phyloP scores from a whole-genome alignment of 2,329 filamentous ascomycete genomes.

The Plenodomus tracheiphilus region DNA sequence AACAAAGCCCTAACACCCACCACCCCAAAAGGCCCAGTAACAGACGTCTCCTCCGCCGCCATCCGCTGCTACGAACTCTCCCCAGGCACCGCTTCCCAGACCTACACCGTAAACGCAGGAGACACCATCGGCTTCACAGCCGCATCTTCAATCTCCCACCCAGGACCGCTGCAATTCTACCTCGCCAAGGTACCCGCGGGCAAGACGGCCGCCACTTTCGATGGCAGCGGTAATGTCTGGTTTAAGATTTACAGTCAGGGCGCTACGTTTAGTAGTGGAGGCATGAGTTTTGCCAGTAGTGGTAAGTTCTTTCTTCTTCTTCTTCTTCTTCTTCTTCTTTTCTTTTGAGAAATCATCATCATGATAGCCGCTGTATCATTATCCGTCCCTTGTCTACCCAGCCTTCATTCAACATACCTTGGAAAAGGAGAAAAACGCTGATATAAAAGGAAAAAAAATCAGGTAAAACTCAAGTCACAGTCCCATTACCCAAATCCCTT shows the following conservation, averaged over 20 bases:
- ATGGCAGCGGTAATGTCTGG: constrained; percentile 41
- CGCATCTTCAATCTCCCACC: constrained; percentile 37
- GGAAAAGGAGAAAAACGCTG: too few species aligned
- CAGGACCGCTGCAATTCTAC: constrained; percentile 44
- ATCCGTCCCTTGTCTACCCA: neutral
- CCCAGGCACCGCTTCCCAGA: constrained; percentile 18
- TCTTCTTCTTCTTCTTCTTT: neutral
- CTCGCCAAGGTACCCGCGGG: constrained; percentile 42
- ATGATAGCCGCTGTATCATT: too few species aligned
- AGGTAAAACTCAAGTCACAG: constrained; percentile 27
- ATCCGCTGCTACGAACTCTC: constrained; percentile 42
- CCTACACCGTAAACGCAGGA: constrained; percentile 33
- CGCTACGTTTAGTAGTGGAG: constrained; percentile 19
- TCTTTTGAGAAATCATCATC: neutral
- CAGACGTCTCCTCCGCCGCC: constrained; percentile 32
- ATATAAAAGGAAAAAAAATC: constrained; percentile 1
- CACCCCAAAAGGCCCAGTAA: constrained; percentile 12
- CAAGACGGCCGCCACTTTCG: constrained; percentile 31
- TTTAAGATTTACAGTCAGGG: constrained; percentile 41
- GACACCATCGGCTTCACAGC: constrained; percentile 38
- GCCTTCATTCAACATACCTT: too few species aligned
- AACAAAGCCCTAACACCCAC: constrained; percentile 1
- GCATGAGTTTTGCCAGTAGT: constrained; percentile 31
- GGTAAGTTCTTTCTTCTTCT: constrained; percentile 6
- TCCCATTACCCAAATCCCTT: constrained; percentile 45